These are phyloP conservation scores for Theobroma cacao DNA, from an alignment of 345 rosid species.

Conservation along the genomic window DNA sequence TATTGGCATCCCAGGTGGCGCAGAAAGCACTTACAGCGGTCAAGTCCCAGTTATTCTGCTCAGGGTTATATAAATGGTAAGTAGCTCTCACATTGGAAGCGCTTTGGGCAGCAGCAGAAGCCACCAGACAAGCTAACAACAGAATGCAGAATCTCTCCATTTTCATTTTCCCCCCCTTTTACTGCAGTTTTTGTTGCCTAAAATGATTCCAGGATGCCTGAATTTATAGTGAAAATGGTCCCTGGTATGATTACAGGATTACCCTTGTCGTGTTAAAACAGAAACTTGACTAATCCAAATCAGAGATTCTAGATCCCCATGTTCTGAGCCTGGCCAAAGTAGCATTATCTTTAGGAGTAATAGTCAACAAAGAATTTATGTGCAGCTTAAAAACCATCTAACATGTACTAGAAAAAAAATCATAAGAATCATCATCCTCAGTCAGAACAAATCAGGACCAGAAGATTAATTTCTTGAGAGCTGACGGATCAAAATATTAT, in stretches of 20 bases:
- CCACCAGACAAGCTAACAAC: conserved; percentile 29
- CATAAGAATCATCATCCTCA: not conserved
- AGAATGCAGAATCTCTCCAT: not conserved
- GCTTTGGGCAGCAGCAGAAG: conserved; percentile 28
- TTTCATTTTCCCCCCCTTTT: not conserved
- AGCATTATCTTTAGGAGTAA: not conserved
- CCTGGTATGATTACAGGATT: not conserved
- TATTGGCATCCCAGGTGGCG: conserved; percentile 61
- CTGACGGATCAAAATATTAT: not conserved
- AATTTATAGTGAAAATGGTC: not conserved
- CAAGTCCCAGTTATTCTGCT: conserved; percentile 45
- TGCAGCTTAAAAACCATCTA: no score
- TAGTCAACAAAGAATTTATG: not conserved
- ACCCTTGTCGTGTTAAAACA: not conserved
- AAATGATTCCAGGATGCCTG: not conserved
- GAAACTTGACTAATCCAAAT: not conserved
- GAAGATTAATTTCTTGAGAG: not conserved
- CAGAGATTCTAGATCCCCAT: not conserved
- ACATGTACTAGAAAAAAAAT: no score
- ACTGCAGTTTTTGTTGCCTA: not conserved
- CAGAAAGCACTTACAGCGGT: conserved; percentile 50
- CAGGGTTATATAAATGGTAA: conserved; percentile 47
- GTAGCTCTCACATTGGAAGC: conserved; percentile 63
- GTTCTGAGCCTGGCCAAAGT: not conserved
- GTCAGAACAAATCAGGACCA: not conserved